A percentile compares a stretch with the other conserved stretches of the same genome.
Conservation (phyloP, 148 eudicot genomes). For the Vaccinium vitisidaea region DNA sequence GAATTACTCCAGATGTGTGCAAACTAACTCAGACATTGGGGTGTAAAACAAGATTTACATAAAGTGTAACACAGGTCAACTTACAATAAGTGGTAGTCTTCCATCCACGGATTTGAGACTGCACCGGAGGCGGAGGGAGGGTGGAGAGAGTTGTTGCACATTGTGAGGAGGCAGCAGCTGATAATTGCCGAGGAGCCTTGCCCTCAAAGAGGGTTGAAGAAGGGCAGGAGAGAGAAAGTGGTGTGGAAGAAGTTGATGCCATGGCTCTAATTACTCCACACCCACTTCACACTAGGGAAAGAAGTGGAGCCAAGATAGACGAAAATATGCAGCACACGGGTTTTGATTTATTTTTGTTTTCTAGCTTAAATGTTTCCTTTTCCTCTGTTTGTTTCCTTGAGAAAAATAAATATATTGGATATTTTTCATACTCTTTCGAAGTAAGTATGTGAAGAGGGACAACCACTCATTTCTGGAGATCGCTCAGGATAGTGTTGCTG, state of each 20-base stretch:
- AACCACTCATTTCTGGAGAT: slow-evolving; percentile 23
- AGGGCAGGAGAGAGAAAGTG: slow-evolving; percentile 54
- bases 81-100: slow-evolving; percentile 60
- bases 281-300: neutral
- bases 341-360: slow-evolving; percentile 1
- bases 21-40: fast-evolving
- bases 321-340: neutral
- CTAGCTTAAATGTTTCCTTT: neutral
- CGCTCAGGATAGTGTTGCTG: slow-evolving; percentile 36
- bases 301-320: neutral
- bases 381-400: neutral
- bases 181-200: slow-evolving; percentile 44
- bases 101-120: slow-evolving; percentile 41
- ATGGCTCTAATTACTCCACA: slow-evolving; percentile 18
- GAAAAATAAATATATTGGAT: neutral
- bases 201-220: slow-evolving; percentile 43
- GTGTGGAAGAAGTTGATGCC: slow-evolving; percentile 56
- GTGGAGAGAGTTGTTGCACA: slow-evolving; percentile 53
- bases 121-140: slow-evolving; percentile 49
- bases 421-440: neutral
- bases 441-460: slow-evolving; percentile 1
- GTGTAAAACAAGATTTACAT: neutral
- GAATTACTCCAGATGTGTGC: neutral
- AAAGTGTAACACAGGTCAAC: neutral
- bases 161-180: slow-evolving; percentile 61